Evolutionary conservation across 371 early-diverging fungal species (phyloP), one percentile per base, ranked within the genome.

Genomic region (Funneliformis caledonium): DNA sequence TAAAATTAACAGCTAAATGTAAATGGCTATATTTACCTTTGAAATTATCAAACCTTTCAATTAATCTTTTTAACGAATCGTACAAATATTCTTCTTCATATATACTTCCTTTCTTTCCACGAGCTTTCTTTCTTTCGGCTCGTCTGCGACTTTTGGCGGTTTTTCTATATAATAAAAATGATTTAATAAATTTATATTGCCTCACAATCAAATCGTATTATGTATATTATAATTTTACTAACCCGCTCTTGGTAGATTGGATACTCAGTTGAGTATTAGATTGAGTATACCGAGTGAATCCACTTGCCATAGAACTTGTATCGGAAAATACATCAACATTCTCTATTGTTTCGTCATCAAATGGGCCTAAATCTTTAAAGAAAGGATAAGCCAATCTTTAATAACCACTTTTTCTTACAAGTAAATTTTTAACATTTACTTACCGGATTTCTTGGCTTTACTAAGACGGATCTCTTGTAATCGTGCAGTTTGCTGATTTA

Each of bases 271-370:
- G 86, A 11, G 93, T 88, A 45, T 90, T 87, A 8, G 91, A 91
- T 14, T 85, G 85, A 19, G 95, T 95, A 80, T 93, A 92, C 50
- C 92, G 90, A 72, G 94, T 94, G 82, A 94, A 93, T 72, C 93
- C 92, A 82, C 95, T 96, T 62, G 93, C 93, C 95, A 96, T 95
- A 14, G 96, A 95, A 1, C 96, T 94, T 1, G 97, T 96, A 81
- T 97, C 97, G 0, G 96, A 96, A 87, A 96, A 92, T 89, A 96
- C 91, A 81, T 98, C 98, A n/a, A 96, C 90, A 81, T 94, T 92
- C 80, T 96, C 96, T 37, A 92, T 80, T 47, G 88, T 93, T 73
- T 93, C 93, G 16, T 88, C 88, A 2, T 88, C 85, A 79, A 88
- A 75, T 59, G 85, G 86, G 52, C 80, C 82, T 4, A 80, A 83